Evolutionary conservation across 2,329 filamentous ascomycete species (phyloP).

Genomic region (Elsinoe necatrix): DNA sequence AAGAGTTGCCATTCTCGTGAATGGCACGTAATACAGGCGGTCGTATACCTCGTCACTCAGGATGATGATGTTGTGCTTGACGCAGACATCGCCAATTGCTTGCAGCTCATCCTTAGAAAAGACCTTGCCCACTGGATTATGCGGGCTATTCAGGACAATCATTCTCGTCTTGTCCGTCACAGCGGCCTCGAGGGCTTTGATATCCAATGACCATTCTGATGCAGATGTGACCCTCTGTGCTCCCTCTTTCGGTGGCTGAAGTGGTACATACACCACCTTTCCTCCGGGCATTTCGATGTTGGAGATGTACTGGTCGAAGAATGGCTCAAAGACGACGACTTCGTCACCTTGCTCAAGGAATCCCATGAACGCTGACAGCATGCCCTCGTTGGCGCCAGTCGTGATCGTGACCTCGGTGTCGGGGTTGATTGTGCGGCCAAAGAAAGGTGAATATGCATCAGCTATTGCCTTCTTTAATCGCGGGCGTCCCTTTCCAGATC

Average conservation of each 20-base stretch:
- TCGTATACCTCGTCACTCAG: conserved; percentile 64
- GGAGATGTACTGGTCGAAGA: conserved; percentile 98
- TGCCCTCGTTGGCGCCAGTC: conserved; percentile 83
- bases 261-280: conserved; percentile 88
- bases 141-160: conserved; percentile 82
- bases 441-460: conserved; percentile 82
- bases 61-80: conserved; percentile 90
- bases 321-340: conserved; percentile 96
- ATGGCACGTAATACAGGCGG: conserved; percentile 87
- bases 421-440: conserved; percentile 71
- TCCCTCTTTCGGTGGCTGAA: conserved; percentile 78
- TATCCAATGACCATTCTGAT: conserved; percentile 79
- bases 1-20: conserved; percentile 83
- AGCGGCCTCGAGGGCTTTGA: conserved; percentile 68
- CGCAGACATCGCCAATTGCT: conserved; percentile 76
- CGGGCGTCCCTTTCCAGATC: conserved; percentile 57
- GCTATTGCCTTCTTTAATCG: conserved; percentile 88
- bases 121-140: conserved; percentile 96
- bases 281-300: conserved; percentile 99
- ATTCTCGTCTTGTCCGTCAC: conserved; percentile 88
- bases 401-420: conserved; percentile 93
- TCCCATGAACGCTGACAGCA: conserved; percentile 96
- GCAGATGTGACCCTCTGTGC: conserved; percentile 73
- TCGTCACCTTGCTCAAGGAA: conserved; percentile 93
- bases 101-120: conserved; percentile 77